A percentile compares a stretch with the other conserved stretches of the same genome.
Evolutionary conservation across 2,329 filamentous ascomycete genomes (phyloP).

Genomic region (Penicillium thymicola): DNA sequence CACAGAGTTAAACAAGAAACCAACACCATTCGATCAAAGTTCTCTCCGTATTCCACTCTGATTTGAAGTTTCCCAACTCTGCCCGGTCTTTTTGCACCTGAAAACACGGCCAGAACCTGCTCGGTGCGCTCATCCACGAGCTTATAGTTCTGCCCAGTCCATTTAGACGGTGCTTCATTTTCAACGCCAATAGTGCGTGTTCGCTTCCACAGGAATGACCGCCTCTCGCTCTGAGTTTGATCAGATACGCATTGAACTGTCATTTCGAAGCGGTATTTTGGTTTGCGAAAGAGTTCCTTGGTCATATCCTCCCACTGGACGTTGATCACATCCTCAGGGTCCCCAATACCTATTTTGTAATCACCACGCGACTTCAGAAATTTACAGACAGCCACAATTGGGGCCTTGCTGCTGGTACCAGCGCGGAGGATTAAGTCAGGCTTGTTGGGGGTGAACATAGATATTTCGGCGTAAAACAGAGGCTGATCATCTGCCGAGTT

Average conservation of each 20-base stretch:
- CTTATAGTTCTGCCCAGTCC: slow-evolving; percentile 28
- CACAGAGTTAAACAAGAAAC: slow-evolving; percentile 16
- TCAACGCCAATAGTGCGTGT: slow-evolving; percentile 25
- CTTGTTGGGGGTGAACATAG: slow-evolving; percentile 14
- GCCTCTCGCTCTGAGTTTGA: slow-evolving; percentile 4
- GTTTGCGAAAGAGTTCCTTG: slow-evolving; percentile 16
- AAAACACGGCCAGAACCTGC: slow-evolving; percentile 19
- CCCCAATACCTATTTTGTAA: slow-evolving; percentile 28
- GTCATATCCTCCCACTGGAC: slow-evolving; percentile 29
- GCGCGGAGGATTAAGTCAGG: slow-evolving; percentile 15
- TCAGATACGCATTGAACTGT: slow-evolving; percentile 3
- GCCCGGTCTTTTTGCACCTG: slow-evolving; percentile 4
- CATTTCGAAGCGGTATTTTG: slow-evolving; percentile 26
- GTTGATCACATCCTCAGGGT: slow-evolving; percentile 18
- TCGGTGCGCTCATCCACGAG: slow-evolving; percentile 17
- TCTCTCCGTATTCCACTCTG: slow-evolving; percentile 14
- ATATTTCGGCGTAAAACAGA: slow-evolving; percentile 12
- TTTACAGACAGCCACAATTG: slow-evolving; percentile 24
- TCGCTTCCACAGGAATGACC: slow-evolving; percentile 28
- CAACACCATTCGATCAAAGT: slow-evolving; percentile 19
- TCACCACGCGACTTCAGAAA: slow-evolving; percentile 22
- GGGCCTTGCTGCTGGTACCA: slow-evolving; percentile 8
- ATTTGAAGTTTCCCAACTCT: slow-evolving; percentile 18
- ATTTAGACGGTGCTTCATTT: slow-evolving; percentile 12
- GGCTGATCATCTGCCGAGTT: slow-evolving; percentile 10